Evolutionary conservation across 345 rosid species (phyloP).

Genomic region (Aquilaria yunnanensis): DNA sequence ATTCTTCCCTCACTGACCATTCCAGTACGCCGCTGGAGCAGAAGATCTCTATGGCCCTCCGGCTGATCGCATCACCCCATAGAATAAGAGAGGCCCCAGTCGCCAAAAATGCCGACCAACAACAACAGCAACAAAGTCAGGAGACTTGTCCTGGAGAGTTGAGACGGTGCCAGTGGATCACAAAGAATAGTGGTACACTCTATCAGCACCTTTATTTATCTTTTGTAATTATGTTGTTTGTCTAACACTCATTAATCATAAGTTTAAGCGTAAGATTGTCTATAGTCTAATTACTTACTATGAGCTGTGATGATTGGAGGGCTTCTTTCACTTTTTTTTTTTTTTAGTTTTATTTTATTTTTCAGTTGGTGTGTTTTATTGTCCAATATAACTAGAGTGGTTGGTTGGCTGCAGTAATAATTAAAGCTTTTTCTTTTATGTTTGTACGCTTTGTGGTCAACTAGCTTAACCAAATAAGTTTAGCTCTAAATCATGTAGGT

Average conservation of each 20-base stretch:
- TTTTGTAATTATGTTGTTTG: too few relatives aligned
- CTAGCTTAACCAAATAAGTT: too few relatives aligned
- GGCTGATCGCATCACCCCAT: constrained; percentile 40
- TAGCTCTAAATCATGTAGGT: too few relatives aligned
- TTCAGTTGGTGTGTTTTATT: too few relatives aligned
- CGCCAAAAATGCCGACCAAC: constrained; percentile 28
- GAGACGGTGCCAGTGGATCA: constrained; percentile 86
- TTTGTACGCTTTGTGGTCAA: too few relatives aligned
- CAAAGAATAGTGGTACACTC: constrained; percentile 76
- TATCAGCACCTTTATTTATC: background rate
- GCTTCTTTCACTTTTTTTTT: too few relatives aligned
- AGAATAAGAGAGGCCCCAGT: constrained; percentile 33
- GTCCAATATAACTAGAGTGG: too few relatives aligned
- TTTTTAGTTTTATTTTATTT: too few relatives aligned
- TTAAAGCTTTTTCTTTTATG: too few relatives aligned
- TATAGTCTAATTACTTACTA: too few relatives aligned
- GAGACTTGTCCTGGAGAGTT: constrained; percentile 41
- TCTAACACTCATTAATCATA: constrained; percentile 10
- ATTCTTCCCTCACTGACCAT: constrained; percentile 60
- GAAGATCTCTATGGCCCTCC: constrained; percentile 66
- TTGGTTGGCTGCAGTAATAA: too few relatives aligned
- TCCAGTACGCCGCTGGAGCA: constrained; percentile 40
- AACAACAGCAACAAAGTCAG: constrained; percentile 22
- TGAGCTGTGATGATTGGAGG: too few relatives aligned
- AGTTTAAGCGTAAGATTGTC: background rate